Evolutionary conservation across 2,329 filamentous ascomycete species (phyloP).

Genomic region (Hortaea sp.): DNA sequence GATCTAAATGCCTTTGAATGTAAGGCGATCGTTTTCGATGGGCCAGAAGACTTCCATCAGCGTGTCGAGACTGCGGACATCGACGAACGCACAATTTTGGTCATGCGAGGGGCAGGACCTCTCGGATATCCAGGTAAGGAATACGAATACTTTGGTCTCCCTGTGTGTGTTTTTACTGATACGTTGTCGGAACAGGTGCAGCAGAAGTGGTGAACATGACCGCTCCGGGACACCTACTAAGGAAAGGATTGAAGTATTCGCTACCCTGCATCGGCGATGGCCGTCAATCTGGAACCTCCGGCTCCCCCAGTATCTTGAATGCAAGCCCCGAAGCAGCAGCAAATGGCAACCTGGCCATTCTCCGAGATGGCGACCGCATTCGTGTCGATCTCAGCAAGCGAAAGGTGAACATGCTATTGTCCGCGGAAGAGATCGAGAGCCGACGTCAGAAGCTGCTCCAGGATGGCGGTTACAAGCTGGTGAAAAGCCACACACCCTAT

Average conservation of each 20-base stretch:
- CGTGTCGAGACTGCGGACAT: conserved; percentile 21
- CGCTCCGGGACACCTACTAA: conserved; percentile 18
- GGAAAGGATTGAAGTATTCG: conserved; percentile 31
- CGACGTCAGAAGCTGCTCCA: conserved; percentile 26
- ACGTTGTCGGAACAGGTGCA: conserved; percentile 5
- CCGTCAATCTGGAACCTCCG: conserved; percentile 46
- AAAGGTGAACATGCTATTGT: conserved; percentile 39
- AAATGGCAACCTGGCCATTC: conserved; percentile 43
- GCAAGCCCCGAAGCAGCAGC: conserved; percentile 46
- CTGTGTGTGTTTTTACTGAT: too few relatives aligned
- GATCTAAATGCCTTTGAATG: conserved; percentile 22
- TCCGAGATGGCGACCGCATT: conserved; percentile 40
- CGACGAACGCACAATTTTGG: conserved; percentile 20
- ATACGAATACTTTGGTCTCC: too few relatives aligned
- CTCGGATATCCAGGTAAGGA: conserved; percentile 16
- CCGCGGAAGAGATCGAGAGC: conserved; percentile 31
- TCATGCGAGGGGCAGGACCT: conserved; percentile 23
- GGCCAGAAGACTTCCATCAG: conserved; percentile 20
- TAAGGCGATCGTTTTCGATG: conserved; percentile 21
- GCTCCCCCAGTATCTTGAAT: conserved; percentile 46
- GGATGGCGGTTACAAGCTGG: conserved; percentile 16
- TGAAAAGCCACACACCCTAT: conserved; percentile 21
- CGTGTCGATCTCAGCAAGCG: conserved; percentile 42
- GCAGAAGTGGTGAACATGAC: conserved; percentile 26
- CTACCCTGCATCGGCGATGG: conserved; percentile 44